Conservation (phyloP, 768 basidiomycete genomes). For the Imleria badia region DNA sequence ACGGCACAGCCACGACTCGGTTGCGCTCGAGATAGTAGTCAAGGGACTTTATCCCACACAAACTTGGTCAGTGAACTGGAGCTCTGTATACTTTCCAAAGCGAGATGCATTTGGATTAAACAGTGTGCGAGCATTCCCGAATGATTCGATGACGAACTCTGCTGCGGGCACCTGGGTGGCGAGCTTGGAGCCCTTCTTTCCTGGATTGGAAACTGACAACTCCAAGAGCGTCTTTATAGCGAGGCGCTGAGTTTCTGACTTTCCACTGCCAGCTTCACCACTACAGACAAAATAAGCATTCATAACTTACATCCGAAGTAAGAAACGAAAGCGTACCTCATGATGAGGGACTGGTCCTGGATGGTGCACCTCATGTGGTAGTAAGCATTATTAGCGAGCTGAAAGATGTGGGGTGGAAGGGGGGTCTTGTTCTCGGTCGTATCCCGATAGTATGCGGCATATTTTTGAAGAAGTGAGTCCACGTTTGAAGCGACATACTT, state of each 20-base stretch:
- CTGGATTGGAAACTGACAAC: slow-evolving; percentile 80
- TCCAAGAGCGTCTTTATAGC: slow-evolving; percentile 92
- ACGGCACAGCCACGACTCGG: slow-evolving; percentile 83
- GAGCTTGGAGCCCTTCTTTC: slow-evolving; percentile 94
- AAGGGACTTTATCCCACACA: slow-evolving; percentile 90
- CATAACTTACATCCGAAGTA: background rate
- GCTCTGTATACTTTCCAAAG: slow-evolving; percentile 96
- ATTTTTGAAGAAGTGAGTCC: slow-evolving; percentile 82
- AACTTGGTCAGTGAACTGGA: slow-evolving; percentile 91
- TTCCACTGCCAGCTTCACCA: slow-evolving; percentile 91
- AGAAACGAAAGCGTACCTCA: slow-evolving; percentile 55
- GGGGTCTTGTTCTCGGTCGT: slow-evolving; percentile 58
- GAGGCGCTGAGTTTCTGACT: slow-evolving; percentile 86
- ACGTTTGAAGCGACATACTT: slow-evolving; percentile 84
- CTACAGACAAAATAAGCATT: slow-evolving; percentile 39
- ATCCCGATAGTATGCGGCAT: slow-evolving; percentile 83
- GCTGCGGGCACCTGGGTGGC: slow-evolving; percentile 84
- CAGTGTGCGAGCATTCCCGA: slow-evolving; percentile 89
- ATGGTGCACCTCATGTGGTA: slow-evolving; percentile 94
- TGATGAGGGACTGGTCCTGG: slow-evolving; percentile 88
- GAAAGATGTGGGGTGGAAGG: slow-evolving; percentile 87
- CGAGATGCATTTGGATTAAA: slow-evolving; percentile 95
- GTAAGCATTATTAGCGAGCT: slow-evolving; percentile 87
- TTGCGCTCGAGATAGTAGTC: slow-evolving; percentile 95
- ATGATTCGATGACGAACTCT: slow-evolving; percentile 93